These are phyloP conservation scores for Suillus placidus DNA, from an alignment of 768 basidiomycete species.

Conservation along the genomic window DNA sequence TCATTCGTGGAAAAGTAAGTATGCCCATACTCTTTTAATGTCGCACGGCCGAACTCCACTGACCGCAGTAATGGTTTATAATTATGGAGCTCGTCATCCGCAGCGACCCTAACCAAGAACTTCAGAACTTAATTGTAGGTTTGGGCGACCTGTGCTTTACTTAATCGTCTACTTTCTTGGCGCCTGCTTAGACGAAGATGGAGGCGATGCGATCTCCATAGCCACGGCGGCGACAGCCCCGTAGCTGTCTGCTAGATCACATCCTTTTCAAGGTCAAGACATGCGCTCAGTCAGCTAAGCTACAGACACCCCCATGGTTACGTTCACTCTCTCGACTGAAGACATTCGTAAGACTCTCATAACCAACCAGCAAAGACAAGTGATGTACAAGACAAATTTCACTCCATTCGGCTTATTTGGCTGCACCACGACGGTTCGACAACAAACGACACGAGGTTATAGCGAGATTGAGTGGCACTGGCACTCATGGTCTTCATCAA, in stretches of 20 bases:
- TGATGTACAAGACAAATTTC: conserved; percentile 7
- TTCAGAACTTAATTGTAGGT: not conserved
- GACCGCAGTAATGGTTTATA: not conserved
- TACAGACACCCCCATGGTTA: not conserved
- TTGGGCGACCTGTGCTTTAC: not conserved
- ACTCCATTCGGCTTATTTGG: conserved; percentile 8
- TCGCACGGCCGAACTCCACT: not conserved
- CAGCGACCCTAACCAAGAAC: not conserved
- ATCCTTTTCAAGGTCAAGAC: not conserved
- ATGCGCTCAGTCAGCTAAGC: not conserved
- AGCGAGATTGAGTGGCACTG: conserved; percentile 40
- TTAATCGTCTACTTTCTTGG: not conserved
- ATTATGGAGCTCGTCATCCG: not conserved
- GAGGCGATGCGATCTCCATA: not conserved
- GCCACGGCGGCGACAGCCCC: not conserved
- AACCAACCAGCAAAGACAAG: conserved; percentile 1
- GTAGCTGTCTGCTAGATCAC: not conserved
- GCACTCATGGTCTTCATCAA: conserved; percentile 32
- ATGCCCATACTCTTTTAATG: not conserved
- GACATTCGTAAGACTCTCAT: conserved; percentile 9
- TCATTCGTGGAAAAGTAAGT: not conserved
- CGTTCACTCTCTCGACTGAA: conserved; percentile 7
- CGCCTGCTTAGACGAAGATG: not conserved
- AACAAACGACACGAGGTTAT: conserved; percentile 23
- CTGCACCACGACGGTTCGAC: conserved; percentile 26